phyloP scores from a whole-genome alignment of 2,329 filamentous ascomycete genomes.

The Phialophora chinensis region DNA sequence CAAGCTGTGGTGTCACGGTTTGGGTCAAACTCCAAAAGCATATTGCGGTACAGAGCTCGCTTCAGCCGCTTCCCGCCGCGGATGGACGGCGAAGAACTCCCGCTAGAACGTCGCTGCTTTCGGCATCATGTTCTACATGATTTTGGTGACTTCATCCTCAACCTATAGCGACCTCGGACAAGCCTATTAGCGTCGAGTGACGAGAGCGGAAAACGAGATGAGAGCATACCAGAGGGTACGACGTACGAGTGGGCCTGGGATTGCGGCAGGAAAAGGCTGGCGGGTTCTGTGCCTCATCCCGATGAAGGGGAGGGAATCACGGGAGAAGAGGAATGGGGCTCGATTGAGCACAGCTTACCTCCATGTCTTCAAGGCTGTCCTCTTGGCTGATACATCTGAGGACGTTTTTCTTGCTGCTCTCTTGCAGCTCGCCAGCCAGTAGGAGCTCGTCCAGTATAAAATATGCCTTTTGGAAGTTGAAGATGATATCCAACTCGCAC shows the following conservation, averaged over 20 bases:
- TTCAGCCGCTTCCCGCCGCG: background rate
- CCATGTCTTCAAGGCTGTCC: constrained; percentile 97
- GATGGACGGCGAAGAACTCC: background rate
- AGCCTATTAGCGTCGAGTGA: constrained; percentile 38
- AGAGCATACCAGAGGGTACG: constrained; percentile 7
- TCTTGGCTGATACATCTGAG: constrained; percentile 94
- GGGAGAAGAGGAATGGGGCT: background rate
- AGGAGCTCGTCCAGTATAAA: constrained; percentile 98
- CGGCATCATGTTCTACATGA: constrained; percentile 67
- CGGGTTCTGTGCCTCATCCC: constrained; percentile 1
- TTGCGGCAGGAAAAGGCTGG: background rate
- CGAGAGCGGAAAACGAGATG: constrained; percentile 12
- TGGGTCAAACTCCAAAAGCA: background rate
- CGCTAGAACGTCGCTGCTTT: background rate
- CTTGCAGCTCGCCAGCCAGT: constrained; percentile 93
- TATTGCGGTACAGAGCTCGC: background rate
- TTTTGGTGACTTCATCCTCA: constrained; percentile 87
- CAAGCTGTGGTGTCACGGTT: constrained; percentile 15
- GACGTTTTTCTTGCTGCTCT: constrained; percentile 99
- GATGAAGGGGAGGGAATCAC: background rate
- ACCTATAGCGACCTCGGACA: constrained; percentile 63
- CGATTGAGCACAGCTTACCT: constrained; percentile 68
- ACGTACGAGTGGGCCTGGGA: background rate
- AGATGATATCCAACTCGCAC: constrained; percentile 99
- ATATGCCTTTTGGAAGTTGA: constrained; percentile 99